phyloP scores from a whole-genome alignment of 1,284 basidiomycete species.

The Erythrobasidium hasegawianum region DNA sequence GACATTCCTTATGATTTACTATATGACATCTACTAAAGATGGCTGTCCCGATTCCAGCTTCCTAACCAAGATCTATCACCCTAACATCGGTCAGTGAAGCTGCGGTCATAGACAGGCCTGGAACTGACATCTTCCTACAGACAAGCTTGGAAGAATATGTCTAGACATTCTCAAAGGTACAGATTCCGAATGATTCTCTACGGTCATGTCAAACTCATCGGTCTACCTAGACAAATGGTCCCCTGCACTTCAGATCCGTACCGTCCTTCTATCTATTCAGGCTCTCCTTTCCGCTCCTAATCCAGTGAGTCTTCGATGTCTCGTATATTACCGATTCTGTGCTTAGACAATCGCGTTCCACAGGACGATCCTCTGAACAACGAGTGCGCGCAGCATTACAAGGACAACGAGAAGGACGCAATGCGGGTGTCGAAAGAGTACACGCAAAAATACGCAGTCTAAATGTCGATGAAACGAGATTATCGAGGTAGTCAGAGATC shows the following conservation, averaged over 20 bases:
- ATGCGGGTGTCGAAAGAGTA: constrained; percentile 85
- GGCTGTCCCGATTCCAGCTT: constrained; percentile 53
- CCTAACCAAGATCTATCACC: constrained; percentile 99
- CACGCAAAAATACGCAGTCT: constrained; percentile 74
- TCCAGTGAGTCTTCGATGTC: constrained; percentile 54
- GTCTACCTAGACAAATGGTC: constrained; percentile 91
- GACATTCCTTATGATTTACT: too few relatives aligned
- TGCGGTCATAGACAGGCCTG: constrained; percentile 39
- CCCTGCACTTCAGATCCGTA: constrained; percentile 94
- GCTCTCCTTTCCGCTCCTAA: constrained; percentile 93
- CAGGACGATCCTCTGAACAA: constrained; percentile 92
- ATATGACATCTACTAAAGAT: background rate
- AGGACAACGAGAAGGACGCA: constrained; percentile 90
- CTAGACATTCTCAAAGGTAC: constrained; percentile 92
- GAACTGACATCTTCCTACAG: constrained; percentile 52
- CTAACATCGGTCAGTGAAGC: constrained; percentile 79
- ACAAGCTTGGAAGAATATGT: constrained; percentile 97
- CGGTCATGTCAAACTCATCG: background rate
- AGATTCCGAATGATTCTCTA: constrained; percentile 36
- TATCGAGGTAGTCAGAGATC: too few relatives aligned
- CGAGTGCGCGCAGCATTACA: constrained; percentile 93
- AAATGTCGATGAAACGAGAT: too few relatives aligned
- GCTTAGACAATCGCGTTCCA: too few relatives aligned
- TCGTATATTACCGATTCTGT: background rate
- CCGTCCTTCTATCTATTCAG: constrained; percentile 92